These are phyloP conservation scores for Paraleonurus japonicus DNA, from an alignment of 257 asterid species.

Conservation along the genomic window DNA sequence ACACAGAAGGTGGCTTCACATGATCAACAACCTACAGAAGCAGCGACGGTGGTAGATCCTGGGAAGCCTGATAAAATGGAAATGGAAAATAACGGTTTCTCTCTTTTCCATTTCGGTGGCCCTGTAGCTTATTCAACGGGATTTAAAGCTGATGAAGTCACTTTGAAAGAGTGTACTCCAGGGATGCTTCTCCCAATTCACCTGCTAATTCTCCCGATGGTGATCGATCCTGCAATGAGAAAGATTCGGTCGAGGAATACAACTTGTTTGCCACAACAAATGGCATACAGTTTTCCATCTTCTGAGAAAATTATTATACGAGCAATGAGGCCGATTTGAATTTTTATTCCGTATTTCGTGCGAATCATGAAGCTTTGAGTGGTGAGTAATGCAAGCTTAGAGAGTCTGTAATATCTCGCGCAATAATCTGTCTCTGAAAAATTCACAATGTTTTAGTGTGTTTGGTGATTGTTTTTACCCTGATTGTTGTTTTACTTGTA, in stretches of 20 bases:
- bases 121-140: constrained; percentile 80
- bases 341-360: constrained; percentile 30
- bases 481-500: constrained; percentile 16
- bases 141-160: constrained; percentile 44
- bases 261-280: constrained; percentile 85
- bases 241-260: constrained; percentile 72
- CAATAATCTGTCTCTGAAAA: constrained; percentile 39
- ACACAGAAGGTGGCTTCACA: constrained; percentile 31
- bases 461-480: constrained; percentile 23
- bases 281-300: constrained; percentile 76
- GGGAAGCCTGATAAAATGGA: constrained; percentile 44
- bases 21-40: constrained; percentile 34
- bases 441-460: background rate
- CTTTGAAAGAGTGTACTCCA: constrained; percentile 44
- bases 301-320: constrained; percentile 48
- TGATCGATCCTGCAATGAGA: constrained; percentile 45
- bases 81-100: constrained; percentile 56
- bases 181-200: constrained; percentile 33
- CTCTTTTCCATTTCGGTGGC: constrained; percentile 93
- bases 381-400: constrained; percentile 41
- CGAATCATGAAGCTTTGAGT: constrained; percentile 46
- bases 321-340: constrained; percentile 28
- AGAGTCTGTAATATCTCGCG: constrained; percentile 35
- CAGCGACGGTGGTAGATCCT: constrained; percentile 34
- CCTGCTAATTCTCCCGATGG: constrained; percentile 33